These are phyloP conservation scores for Russula ochroleuca DNA, from an alignment of 768 basidiomycete genomes.

Conservation along the genomic window DNA sequence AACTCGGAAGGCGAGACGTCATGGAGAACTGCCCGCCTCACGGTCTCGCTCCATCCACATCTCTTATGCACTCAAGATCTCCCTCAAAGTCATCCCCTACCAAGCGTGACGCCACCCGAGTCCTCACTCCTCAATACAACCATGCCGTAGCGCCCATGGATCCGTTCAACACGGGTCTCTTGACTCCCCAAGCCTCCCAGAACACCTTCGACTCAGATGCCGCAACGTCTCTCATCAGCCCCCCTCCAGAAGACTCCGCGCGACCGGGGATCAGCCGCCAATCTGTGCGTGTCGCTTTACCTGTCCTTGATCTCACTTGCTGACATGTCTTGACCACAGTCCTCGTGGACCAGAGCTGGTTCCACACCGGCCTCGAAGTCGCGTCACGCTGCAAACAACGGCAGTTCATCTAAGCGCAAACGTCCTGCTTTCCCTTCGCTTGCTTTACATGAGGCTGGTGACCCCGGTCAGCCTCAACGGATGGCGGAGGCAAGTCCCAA, in stretches of 20 bases:
- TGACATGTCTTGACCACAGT: constrained; percentile 13
- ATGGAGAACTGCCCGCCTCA: constrained; percentile 25
- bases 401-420: constrained; percentile 39
- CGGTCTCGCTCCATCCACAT: neutral
- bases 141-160: neutral
- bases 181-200: constrained; percentile 23
- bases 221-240: constrained; percentile 26
- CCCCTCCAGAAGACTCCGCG: constrained; percentile 24
- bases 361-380: constrained; percentile 26
- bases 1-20: neutral
- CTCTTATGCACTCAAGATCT: constrained; percentile 9
- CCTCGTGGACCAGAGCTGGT: constrained; percentile 25
- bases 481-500: constrained; percentile 49
- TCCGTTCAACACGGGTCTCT: constrained; percentile 20
- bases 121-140: constrained; percentile 23
- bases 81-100: constrained; percentile 24
- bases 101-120: constrained; percentile 7
- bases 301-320: constrained; percentile 6
- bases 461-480: constrained; percentile 23
- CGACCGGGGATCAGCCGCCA: constrained; percentile 4
- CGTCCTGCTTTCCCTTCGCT: constrained; percentile 30
- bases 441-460: constrained; percentile 11
- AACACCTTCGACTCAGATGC: constrained; percentile 17
- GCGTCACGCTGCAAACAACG: constrained; percentile 1
- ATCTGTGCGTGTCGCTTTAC: constrained; percentile 21